Evolutionary conservation across 2,329 filamentous ascomycete genomes (phyloP), one percentile per base, ranked within the genome.

Genomic region (Fusarium kyushuense): DNA sequence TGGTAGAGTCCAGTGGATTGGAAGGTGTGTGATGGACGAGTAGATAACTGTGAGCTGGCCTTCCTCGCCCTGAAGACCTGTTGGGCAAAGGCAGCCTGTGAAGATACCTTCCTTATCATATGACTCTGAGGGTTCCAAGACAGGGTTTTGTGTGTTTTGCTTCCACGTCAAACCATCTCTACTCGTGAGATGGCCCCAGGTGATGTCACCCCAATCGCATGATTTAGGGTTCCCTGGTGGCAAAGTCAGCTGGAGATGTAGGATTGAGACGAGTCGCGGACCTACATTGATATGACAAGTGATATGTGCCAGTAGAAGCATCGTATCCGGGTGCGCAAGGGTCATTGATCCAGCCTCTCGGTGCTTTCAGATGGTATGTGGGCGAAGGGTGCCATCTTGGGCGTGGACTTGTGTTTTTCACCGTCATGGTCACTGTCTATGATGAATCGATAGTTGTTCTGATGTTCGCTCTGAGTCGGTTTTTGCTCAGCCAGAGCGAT

Each of bases 91-190:
- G 36, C 82, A 84, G 5, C 85, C 85, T 6, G 81, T 84, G 72
- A 87, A 87, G 32, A 86, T 82, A 1, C 84, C 84, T 14, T 85
- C 76, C 3, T 81, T 78, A 58, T 87, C 82, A 69, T 86, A 86
- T 10, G 76, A 75, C 40, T 77, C 77, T 75, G 55, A 69, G 0
- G 79, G 80, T 16, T 77, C 77, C 23, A 58, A 77, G 67, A 65
- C 79, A 46, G 58, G 83, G 71, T 54, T 55, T 8, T 58, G 42
- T 35, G 80, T 74, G 25, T 75, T 76, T 33, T 79, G 77, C 63
- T 82, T 67, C 84, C 84, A 86, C 16, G 78, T 81, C 17, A 81
- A 72, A 4, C 71, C 68, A 27, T 78, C 74, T 25, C 42, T 61
- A 55, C 83, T 86, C 4, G 80, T 84, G 7, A 84, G 84, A 65